Evolutionary conservation across 1,284 basidiomycete genomes (phyloP).

Genomic region (Termitomyces sp.): DNA sequence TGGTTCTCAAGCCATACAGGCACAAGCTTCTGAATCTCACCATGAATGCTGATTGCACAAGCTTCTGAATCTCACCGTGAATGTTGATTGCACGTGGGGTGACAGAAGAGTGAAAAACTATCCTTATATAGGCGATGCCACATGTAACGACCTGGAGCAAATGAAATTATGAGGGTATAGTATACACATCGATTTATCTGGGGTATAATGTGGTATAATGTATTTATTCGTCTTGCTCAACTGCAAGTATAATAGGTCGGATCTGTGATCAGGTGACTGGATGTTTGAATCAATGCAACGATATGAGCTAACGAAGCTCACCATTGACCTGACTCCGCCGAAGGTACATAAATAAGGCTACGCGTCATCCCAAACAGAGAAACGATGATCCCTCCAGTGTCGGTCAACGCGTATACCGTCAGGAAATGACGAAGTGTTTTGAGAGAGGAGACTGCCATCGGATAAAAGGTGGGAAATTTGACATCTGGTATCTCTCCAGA

Average conservation of each 20-base stretch:
- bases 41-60: neutral
- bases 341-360: conserved; percentile 6
- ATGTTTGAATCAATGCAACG: neutral
- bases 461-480: conserved; percentile 56
- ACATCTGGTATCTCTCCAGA: conserved; percentile 62
- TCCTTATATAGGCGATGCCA: neutral
- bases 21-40: neutral
- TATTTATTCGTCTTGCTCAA: neutral
- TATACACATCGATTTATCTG: conserved; percentile 3
- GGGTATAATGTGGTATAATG: conserved; percentile 6
- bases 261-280: neutral
- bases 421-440: conserved; percentile 29
- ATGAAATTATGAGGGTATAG: conserved; percentile 3
- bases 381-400: conserved; percentile 61
- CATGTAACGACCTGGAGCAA: neutral
- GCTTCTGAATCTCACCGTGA: too few relatives aligned
- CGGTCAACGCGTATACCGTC: conserved; percentile 61
- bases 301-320: neutral
- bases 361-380: conserved; percentile 50
- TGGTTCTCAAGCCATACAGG: neutral
- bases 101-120: neutral
- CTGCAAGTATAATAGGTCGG: neutral
- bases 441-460: conserved; percentile 26
- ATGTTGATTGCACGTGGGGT: too few relatives aligned
- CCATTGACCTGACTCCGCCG: neutral